Evolutionary conservation across 2,329 filamentous ascomycete genomes (phyloP).

Genomic region (Fonsecaea pugnacius): DNA sequence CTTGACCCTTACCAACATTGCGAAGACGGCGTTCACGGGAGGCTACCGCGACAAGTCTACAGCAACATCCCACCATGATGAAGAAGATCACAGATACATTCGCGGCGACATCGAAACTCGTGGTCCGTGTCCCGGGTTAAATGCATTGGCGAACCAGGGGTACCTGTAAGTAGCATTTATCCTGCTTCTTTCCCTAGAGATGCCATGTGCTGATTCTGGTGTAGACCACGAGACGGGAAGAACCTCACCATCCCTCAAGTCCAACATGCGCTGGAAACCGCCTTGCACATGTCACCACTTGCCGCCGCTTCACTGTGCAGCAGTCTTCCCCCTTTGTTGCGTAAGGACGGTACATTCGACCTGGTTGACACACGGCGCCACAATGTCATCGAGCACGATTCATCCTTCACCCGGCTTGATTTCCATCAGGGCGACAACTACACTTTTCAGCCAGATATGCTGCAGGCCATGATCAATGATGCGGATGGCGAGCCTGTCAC

Average conservation of each 20-base stretch:
- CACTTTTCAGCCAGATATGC: conserved; percentile 42
- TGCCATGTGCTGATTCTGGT: not conserved
- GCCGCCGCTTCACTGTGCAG: conserved; percentile 38
- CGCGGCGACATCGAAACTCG: conserved; percentile 42
- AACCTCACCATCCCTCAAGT: conserved; percentile 41
- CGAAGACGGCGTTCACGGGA: conserved; percentile 19
- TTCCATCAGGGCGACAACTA: conserved; percentile 44
- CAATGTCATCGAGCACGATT: conserved; percentile 45
- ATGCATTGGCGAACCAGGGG: conserved; percentile 50
- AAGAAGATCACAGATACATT: conserved; percentile 34
- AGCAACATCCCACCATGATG: conserved; percentile 4
- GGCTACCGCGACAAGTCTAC: conserved; percentile 19
- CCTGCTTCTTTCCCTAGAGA: not conserved
- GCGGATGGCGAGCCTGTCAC: conserved; percentile 42
- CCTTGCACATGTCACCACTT: conserved; percentile 37
- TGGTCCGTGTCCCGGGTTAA: conserved; percentile 50
- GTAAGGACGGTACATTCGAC: conserved; percentile 42
- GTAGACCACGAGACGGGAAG: conserved; percentile 43
- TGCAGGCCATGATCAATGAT: conserved; percentile 41
- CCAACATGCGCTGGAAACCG: conserved; percentile 40
- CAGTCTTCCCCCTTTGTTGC: conserved; percentile 31
- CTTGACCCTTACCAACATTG: conserved; percentile 21
- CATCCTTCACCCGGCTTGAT: conserved; percentile 43
- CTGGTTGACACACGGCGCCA: conserved; percentile 42
- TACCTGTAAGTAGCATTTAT: conserved; percentile 41